Evolutionary conservation across 495 filamentous ascomycete genomes (phyloP).

Genomic region (Penicillium daleae): DNA sequence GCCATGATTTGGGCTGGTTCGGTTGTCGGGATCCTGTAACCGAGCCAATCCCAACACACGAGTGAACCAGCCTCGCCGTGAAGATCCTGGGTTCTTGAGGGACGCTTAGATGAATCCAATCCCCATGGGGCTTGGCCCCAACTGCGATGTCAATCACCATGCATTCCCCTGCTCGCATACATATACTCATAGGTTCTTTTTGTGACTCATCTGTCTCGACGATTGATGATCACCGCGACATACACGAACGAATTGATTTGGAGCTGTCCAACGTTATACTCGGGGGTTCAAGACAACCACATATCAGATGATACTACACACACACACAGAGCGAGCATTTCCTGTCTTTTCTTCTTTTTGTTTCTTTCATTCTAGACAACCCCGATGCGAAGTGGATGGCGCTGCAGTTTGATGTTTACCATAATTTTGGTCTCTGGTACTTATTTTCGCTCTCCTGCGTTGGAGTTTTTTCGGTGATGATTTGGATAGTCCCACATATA

Average conservation of each 20-base stretch:
- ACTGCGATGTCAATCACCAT: not conserved
- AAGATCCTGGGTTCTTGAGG: conserved; percentile 3
- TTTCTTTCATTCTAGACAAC: conserved; percentile 1
- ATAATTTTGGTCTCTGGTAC: not conserved
- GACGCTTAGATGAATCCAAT: conserved; percentile 1
- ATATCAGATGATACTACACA: conserved; percentile 8
- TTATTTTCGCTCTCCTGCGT: not conserved
- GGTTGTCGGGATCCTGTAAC: conserved; percentile 16
- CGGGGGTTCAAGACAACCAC: not conserved
- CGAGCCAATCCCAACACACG: conserved; percentile 1
- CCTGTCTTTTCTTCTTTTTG: not conserved
- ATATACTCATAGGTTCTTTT: not conserved
- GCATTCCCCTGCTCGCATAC: not conserved
- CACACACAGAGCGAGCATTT: conserved; percentile 8
- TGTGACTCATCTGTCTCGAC: not conserved
- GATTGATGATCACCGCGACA: not conserved
- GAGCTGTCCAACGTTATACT: not conserved
- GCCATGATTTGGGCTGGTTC: conserved; percentile 21
- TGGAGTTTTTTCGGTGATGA: not conserved
- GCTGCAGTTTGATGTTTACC: not conserved
- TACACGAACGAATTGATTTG: not conserved
- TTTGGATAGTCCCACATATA: not conserved
- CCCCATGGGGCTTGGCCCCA: not conserved
- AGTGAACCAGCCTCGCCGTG: not conserved
- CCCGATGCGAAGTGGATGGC: conserved; percentile 7